phyloP scores from a whole-genome alignment of 2,329 filamentous ascomycete genomes.

The Alternaria novae-zelandiae region DNA sequence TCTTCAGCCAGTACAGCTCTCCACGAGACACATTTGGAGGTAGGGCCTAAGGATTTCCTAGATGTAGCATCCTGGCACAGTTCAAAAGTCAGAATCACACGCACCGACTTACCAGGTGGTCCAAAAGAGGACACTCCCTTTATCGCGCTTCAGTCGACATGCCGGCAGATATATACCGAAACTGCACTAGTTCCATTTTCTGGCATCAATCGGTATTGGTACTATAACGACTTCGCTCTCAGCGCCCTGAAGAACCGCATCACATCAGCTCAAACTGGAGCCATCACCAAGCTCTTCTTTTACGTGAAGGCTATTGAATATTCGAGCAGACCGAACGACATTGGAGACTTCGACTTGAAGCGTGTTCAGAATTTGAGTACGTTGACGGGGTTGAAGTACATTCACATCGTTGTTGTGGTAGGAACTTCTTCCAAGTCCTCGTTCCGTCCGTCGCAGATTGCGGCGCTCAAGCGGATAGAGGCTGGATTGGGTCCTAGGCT shows the following conservation, averaged over 20 bases:
- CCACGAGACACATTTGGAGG: neutral
- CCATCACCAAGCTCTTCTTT: neutral
- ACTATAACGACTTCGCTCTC: neutral
- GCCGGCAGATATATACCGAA: neutral
- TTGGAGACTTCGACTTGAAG: neutral
- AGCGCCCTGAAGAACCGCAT: neutral
- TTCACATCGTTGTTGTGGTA: neutral
- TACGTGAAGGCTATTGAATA: neutral
- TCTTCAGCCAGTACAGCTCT: neutral
- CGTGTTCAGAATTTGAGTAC: neutral
- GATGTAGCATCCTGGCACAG: neutral
- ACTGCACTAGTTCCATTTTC: neutral
- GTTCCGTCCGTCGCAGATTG: neutral
- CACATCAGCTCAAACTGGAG: neutral
- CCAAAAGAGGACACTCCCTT: neutral
- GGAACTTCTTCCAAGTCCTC: neutral
- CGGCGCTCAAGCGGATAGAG: neutral
- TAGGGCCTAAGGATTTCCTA: neutral
- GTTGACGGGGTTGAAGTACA: neutral
- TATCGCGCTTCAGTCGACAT: neutral
- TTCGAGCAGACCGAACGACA: neutral
- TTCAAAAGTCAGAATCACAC: neutral
- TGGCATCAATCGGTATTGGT: neutral
- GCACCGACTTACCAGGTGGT: neutral
- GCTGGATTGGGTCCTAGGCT: neutral